These are phyloP conservation scores for Suillus tomentosus DNA, from an alignment of 768 basidiomycete species.

Conservation along the genomic window DNA sequence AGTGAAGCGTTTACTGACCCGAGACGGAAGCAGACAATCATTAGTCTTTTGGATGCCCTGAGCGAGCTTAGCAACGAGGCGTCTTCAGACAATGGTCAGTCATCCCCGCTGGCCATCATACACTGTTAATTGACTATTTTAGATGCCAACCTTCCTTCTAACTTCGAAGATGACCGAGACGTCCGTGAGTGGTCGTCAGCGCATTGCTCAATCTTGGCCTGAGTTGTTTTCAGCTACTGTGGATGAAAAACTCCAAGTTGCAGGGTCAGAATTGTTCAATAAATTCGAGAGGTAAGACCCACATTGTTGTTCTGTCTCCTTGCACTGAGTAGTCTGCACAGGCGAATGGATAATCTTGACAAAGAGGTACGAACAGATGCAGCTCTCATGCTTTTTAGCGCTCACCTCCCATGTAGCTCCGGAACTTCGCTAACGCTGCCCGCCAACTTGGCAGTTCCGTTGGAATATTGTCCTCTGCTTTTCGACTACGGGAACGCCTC, in stretches of 20 bases:
- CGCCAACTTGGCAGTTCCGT: constrained; percentile 58
- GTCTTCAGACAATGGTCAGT: constrained; percentile 37
- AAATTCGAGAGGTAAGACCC: constrained; percentile 46
- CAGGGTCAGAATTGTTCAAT: constrained; percentile 51
- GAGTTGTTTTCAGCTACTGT: constrained; percentile 39
- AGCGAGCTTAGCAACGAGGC: constrained; percentile 46
- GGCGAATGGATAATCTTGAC: constrained; percentile 50
- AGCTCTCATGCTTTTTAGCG: constrained; percentile 7
- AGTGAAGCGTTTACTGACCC: constrained; percentile 29
- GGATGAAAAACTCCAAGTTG: constrained; percentile 52
- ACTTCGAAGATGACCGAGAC: constrained; percentile 45
- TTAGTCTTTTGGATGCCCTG: constrained; percentile 49
- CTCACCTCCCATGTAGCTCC: constrained; percentile 38
- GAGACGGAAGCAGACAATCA: constrained; percentile 47
- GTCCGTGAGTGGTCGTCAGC: constrained; percentile 39
- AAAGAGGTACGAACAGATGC: constrained; percentile 39
- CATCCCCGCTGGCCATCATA: neutral
- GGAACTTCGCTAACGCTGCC: constrained; percentile 56
- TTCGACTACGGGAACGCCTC: constrained; percentile 51
- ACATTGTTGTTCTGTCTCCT: constrained; percentile 7
- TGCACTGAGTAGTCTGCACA: constrained; percentile 21
- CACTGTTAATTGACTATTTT: constrained; percentile 13
- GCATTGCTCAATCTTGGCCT: constrained; percentile 9
- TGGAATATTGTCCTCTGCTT: constrained; percentile 56
- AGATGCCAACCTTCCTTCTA: constrained; percentile 36